Base-by-base conservation (phyloP, 768 basidiomycete genomes). In the Cystobasidium tubakii region DNA sequence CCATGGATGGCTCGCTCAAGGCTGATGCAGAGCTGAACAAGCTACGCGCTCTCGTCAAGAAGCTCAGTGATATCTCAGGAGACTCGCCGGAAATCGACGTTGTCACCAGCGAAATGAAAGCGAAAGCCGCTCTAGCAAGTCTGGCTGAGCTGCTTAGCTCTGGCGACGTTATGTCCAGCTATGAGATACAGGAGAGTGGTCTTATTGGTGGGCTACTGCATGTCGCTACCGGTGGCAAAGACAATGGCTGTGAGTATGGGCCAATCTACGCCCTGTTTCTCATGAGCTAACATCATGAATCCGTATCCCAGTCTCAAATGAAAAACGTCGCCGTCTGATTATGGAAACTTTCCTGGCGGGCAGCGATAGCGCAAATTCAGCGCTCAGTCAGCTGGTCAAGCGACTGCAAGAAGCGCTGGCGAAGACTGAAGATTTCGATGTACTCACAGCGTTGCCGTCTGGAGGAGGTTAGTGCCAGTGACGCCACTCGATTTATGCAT, bases 321-420 rank as follows among this genome's bases (percentile, higher is more conserved):
- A 83, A 54, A 85, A 85, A 62, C 87, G 95, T 12, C 88, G 90
- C 77, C 88, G 90, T 65, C 83, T 95, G 25, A 80, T 99, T 50
- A 85, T 91, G 67, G 88, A 91, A 69, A 86, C 89, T 1, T 90
- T 99, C 79, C 86, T 86, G 36, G 85, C 86, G 50, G 83, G 84
- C 75, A 80, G 83, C 31, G 86, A 84, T 76, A 81, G 80, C 9
- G 73, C 85, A 27, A 66, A 82, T 86, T 80, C 87, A 85, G 79
- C 83, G 0, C 87, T 96, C 50, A 81, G 87, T 1, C 85, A 89
- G 12, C 86, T 99, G 39, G 92, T 98, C 66, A 97, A 95, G 85
- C 93, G 95, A 77, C 82, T 99, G 39, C 96, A 98, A 81, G 96
- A 99, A 82, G 91, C 90, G 80, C 82, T 99, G 27, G 96, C 96